These are phyloP conservation scores for Micractinium sp. DNA, from an alignment of 139 green algal species.

Conservation along the genomic window DNA sequence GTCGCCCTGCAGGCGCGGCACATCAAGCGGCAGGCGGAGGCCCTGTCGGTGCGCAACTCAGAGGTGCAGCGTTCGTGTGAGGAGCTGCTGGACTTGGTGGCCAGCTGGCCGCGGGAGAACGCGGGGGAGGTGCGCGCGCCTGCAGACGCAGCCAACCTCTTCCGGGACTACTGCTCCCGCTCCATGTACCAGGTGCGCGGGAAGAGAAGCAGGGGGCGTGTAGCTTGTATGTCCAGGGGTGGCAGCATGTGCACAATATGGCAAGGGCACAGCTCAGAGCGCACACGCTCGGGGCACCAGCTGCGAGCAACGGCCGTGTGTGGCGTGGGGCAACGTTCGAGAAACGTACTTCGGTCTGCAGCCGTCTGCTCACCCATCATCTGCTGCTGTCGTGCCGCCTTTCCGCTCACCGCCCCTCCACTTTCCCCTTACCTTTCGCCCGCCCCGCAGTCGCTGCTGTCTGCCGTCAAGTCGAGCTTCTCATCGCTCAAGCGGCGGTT, in stretches of 20 bases:
- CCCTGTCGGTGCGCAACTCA: constrained; percentile 35
- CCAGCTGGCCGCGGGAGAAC: constrained; percentile 80
- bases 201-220: background rate
- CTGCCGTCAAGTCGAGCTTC: constrained; percentile 71
- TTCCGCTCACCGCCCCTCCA: background rate
- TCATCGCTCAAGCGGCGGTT: constrained; percentile 82
- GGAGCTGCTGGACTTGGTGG: constrained; percentile 75
- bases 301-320: too few species aligned
- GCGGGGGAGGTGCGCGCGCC: constrained; percentile 51
- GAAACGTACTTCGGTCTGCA: too few species aligned
- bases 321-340: too few species aligned
- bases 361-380: background rate
- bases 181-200: constrained; percentile 81
- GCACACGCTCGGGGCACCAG: too few species aligned
- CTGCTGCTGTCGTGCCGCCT: background rate
- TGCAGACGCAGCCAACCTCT: constrained; percentile 50
- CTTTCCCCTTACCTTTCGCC: background rate
- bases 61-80: constrained; percentile 74
- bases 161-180: constrained; percentile 79
- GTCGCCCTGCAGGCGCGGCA: background rate
- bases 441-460: constrained; percentile 9
- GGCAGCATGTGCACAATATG: too few species aligned
- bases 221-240: too few species aligned
- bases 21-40: constrained; percentile 17
- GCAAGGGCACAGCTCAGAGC: too few species aligned